Conservation (phyloP, 305 asterid genomes). For the Fraxinus velutina region DNA sequence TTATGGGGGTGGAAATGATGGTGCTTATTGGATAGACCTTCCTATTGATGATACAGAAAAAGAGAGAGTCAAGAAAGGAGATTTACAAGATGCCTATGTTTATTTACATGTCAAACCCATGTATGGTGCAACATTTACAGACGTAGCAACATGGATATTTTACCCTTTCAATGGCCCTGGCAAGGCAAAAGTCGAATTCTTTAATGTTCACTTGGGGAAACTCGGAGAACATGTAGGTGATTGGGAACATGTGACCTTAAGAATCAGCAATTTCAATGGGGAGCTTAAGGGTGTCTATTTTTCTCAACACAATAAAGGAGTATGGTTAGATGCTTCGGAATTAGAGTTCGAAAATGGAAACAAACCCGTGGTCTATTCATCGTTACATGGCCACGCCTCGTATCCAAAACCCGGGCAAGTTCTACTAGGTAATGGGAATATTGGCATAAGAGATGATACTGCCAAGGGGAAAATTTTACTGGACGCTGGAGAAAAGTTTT, state of each 20-base stretch:
- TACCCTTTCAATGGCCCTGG: conserved; percentile 88
- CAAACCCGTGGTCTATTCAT: conserved; percentile 53
- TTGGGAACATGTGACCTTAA: conserved; percentile 80
- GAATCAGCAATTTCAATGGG: conserved; percentile 72
- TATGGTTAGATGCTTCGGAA: conserved; percentile 47
- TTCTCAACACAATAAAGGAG: conserved; percentile 63
- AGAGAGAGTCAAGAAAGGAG: conserved; percentile 56
- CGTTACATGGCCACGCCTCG: conserved; percentile 64
- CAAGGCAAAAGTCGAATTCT: conserved; percentile 51
- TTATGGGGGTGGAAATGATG: conserved; percentile 64
- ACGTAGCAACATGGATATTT: conserved; percentile 60
- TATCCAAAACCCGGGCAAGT: conserved; percentile 50
- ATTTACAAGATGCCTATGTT: conserved; percentile 36
- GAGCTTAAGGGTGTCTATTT: conserved; percentile 54
- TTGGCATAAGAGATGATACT: conserved; percentile 65
- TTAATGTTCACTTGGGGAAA: conserved; percentile 48
- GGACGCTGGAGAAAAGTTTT: conserved; percentile 37
- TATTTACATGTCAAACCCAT: conserved; percentile 66
- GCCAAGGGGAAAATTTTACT: conserved; percentile 37
- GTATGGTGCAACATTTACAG: conserved; percentile 66
- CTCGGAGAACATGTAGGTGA: conserved; percentile 79
- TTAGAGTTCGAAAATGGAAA: conserved; percentile 54
- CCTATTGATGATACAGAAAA: conserved; percentile 44
- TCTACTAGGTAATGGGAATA: conserved; percentile 51
- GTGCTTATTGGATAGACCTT: conserved; percentile 64